Base-by-base conservation (phyloP, 768 basidiomycete genomes). In the Serendipita sp. region DNA sequence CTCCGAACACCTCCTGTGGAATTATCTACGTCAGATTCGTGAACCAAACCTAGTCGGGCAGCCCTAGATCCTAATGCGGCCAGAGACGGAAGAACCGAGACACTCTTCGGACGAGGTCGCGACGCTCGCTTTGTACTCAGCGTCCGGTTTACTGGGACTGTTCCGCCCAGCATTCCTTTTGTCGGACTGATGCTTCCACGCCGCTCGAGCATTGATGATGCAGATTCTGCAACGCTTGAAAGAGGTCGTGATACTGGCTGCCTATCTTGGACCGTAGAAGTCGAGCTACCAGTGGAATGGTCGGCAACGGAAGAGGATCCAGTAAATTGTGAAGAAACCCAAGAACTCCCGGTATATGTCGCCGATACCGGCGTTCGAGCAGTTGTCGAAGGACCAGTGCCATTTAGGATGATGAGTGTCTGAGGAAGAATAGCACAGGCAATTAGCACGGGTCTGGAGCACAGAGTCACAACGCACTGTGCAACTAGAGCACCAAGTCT, bases 401-500 rank as follows among this genome's bases (percentile, higher is more conserved):
- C 55, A 27, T 60, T 60, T 3, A 60, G 33, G n/a, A 60, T 60
- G 23, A 60, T 8, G 8, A 60, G 55, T 27, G 55, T 60, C 55
- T 60, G 27, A 8, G 8, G 34, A 31, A 31, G 34, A n/a, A 16
- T 18, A 52, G 16, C 5, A n/a, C 6, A 27, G 4, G 18, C 53
- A 53, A 15, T 46, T 40, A 45, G 8, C 40, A n/a, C 62, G 44
- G 8, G 37, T 29, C 10, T 16, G 36, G 48, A 50, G 34, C 62
- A 29, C 1, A 23, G 44, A 63, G 63, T 37, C 37, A 13, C 37
- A 40, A 75, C 83, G 75, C 67, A 91, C 89, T 70, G 84, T 75
- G 72, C 90, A 92, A 73, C 90, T 88, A 68, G 88, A 79, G 73
- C 90, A 92, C 86, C 88, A 91, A 33, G 90, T 81, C 11, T 81